These are phyloP conservation scores for Pisolithus tinctorius DNA, from an alignment of 768 basidiomycete species.

Conservation along the genomic window DNA sequence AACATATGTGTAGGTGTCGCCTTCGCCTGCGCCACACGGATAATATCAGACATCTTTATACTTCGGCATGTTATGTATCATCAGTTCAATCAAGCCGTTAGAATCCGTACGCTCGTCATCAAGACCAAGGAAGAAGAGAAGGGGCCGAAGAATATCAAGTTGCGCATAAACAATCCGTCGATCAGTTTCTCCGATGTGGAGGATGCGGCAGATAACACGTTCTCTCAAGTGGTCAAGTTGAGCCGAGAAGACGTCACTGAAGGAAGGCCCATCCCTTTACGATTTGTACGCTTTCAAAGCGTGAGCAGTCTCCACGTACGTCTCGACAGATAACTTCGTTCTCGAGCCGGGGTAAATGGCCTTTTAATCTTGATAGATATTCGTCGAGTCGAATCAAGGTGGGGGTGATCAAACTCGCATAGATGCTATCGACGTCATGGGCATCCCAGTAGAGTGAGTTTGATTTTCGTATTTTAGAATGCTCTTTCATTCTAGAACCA, in stretches of 20 bases:
- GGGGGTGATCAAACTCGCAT: slow-evolving; percentile 59
- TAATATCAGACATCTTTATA: neutral
- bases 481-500: slow-evolving; percentile 8
- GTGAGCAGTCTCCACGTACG: slow-evolving; percentile 60
- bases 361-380: slow-evolving; percentile 39
- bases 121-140: slow-evolving; percentile 32
- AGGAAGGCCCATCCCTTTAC: slow-evolving; percentile 42
- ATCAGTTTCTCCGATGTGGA: slow-evolving; percentile 66
- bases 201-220: slow-evolving; percentile 39
- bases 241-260: slow-evolving; percentile 39
- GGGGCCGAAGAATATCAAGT: slow-evolving; percentile 56
- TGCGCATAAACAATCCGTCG: slow-evolving; percentile 52
- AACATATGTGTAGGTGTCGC: slow-evolving; percentile 52
- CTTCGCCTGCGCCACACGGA: neutral
- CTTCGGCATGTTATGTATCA: neutral
- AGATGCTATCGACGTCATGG: slow-evolving; percentile 60
- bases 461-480: neutral
- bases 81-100: slow-evolving; percentile 66
- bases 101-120: slow-evolving; percentile 53
- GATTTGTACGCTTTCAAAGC: slow-evolving; percentile 63
- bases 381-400: slow-evolving; percentile 62
- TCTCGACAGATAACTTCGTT: neutral
- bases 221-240: slow-evolving; percentile 53
- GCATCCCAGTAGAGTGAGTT: slow-evolving; percentile 51
- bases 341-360: neutral